phyloP scores from a whole-genome alignment of 2,329 filamentous ascomycete genomes.

The Fusarium compactum region DNA sequence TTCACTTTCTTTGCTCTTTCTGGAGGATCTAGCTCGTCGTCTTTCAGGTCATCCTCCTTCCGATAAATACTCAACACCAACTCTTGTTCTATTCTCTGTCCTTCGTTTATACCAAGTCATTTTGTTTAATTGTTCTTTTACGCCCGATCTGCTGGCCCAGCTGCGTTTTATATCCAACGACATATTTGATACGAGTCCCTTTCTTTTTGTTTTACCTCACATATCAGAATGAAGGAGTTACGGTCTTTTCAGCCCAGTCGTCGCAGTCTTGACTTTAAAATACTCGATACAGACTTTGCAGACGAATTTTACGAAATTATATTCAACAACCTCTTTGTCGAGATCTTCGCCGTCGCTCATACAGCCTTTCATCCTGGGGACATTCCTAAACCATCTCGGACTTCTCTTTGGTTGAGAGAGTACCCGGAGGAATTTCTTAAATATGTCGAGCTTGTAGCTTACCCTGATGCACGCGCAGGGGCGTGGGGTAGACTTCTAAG shows the following conservation, averaged over 20 bases:
- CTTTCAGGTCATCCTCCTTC: slow-evolving; percentile 46
- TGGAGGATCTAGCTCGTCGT: slow-evolving; percentile 37
- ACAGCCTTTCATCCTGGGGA: slow-evolving; percentile 35
- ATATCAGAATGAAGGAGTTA: slow-evolving; percentile 32
- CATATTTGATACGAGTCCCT: neutral
- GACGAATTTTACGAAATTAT: slow-evolving; percentile 42
- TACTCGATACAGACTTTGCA: slow-evolving; percentile 22
- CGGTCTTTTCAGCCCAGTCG: slow-evolving; percentile 30
- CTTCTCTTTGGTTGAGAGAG: slow-evolving; percentile 44
- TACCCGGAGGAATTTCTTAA: slow-evolving; percentile 43
- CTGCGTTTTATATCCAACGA: neutral
- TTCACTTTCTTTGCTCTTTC: slow-evolving; percentile 47
- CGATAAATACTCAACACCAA: slow-evolving; percentile 36
- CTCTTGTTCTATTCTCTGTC: slow-evolving; percentile 22
- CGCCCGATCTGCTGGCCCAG: slow-evolving; percentile 1
- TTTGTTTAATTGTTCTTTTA: slow-evolving; percentile 19
- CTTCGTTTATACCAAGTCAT: slow-evolving; percentile 29
- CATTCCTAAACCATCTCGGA: neutral
- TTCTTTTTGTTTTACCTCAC: slow-evolving; percentile 6
- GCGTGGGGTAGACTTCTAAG: slow-evolving; percentile 49
- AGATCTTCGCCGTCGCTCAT: slow-evolving; percentile 42
- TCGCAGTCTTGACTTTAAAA: slow-evolving; percentile 33
- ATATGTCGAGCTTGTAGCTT: slow-evolving; percentile 47
- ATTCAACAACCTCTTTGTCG: slow-evolving; percentile 39
- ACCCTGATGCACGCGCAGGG: slow-evolving; percentile 40